phyloP scores from a whole-genome alignment of 192 early-diverging fungal species.

The Dissophora ornata region DNA sequence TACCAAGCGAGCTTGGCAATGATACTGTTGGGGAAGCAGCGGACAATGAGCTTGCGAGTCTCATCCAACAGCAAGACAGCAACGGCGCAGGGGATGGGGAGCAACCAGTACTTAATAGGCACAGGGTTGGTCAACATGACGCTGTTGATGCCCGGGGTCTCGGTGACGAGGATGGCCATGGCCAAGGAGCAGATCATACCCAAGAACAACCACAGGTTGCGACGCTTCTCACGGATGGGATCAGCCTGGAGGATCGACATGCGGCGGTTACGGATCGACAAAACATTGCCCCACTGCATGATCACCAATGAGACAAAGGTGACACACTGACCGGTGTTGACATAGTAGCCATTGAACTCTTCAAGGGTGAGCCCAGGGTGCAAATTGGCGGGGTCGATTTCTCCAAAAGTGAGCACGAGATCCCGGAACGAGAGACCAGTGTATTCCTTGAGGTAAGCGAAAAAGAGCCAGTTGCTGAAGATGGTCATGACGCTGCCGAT shows the following conservation, averaged over 20 bases:
- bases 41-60: conserved; percentile 66
- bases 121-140: conserved; percentile 67
- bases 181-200: conserved; percentile 61
- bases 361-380: conserved; percentile 19
- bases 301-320: conserved; percentile 74
- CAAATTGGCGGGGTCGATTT: conserved; percentile 31
- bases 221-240: conserved; percentile 67
- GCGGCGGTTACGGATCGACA: conserved; percentile 69
- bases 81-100: conserved; percentile 70
- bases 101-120: conserved; percentile 74
- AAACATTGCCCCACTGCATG: conserved; percentile 72
- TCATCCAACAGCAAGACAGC: conserved; percentile 75
- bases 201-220: conserved; percentile 68
- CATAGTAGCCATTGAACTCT: conserved; percentile 41
- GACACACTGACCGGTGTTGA: conserved; percentile 67
- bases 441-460: conserved; percentile 69
- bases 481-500: conserved; percentile 78
- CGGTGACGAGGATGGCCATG: conserved; percentile 62
- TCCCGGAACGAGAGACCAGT: conserved; percentile 64
- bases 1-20: conserved; percentile 45
- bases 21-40: conserved; percentile 33
- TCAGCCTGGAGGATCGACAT: conserved; percentile 71
- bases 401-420: conserved; percentile 47
- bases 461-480: conserved; percentile 77
- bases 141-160: conserved; percentile 63